Conservation (phyloP, 345 rosid genomes). For the Capsella bursapastoris region DNA sequence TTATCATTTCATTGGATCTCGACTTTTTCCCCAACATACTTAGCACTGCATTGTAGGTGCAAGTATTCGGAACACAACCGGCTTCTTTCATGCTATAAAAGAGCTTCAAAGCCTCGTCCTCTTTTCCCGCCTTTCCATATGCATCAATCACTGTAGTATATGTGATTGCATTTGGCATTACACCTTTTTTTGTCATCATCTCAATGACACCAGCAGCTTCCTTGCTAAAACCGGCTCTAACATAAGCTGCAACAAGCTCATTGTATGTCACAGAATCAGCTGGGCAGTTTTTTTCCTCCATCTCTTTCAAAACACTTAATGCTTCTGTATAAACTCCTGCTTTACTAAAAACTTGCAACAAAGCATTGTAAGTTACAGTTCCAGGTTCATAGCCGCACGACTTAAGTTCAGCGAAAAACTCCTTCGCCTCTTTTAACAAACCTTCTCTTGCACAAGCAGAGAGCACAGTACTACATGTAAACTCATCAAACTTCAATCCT, state of each 20-base stretch:
- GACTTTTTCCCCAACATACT: constrained; percentile 83
- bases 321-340: constrained; percentile 78
- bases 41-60: constrained; percentile 77
- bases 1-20: constrained; percentile 70
- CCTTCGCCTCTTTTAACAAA: constrained; percentile 72
- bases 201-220: constrained; percentile 83
- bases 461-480: constrained; percentile 87
- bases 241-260: constrained; percentile 84
- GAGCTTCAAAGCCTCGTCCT: constrained; percentile 69
- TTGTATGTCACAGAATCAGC: constrained; percentile 83
- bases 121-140: constrained; percentile 77
- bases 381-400: constrained; percentile 73
- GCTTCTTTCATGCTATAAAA: constrained; percentile 67
- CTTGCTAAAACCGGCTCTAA: constrained; percentile 77
- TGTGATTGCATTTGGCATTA: constrained; percentile 80
- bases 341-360: constrained; percentile 82
- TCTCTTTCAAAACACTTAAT: constrained; percentile 72
- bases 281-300: constrained; percentile 77
- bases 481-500: constrained; percentile 74
- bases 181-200: constrained; percentile 63
- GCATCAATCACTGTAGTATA: constrained; percentile 87
- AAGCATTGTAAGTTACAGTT: constrained; percentile 78
- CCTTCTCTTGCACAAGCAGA: constrained; percentile 94
- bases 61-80: constrained; percentile 88
- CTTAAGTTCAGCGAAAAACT: constrained; percentile 69